Evolutionary conservation across 805 yeast species (phyloP), one percentile per base, ranked within the genome.

Genomic region (Sugiyamaella smithiae): DNA sequence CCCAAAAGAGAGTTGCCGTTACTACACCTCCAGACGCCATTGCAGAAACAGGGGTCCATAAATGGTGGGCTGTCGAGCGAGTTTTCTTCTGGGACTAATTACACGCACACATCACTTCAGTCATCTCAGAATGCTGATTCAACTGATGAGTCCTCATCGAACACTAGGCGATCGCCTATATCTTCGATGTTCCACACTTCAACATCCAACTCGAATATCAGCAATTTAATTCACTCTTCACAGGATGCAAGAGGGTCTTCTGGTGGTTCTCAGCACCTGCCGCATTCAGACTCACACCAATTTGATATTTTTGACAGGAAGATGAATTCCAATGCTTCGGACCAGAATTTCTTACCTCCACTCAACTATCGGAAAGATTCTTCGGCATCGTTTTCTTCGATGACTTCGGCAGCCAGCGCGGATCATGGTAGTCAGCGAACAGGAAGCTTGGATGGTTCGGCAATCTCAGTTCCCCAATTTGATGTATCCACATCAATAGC

Each of bases 391-490:
- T 14, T 17, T 6, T 12, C 43, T n/a, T 40, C 43, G 12, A 14
- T 25, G 17, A 24, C 29, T n/a, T 40, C 43, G 14, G 20, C 9
- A 14, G 16, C 4, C 22, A 35, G 38, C 7, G 8, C 4, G 16
- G 38, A 35, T 19, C 38, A 19, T 19, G n/a, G 24, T 6, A 40
- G 33, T 26, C 32, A 40, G 9, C 17, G 43, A 23, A 23, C 25
- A 33, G 12, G 20, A 6, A n/a, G 36, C 32, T 12, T 45, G 14
- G 42, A 17, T 33, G 26, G 24, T 2, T 17, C 42, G 7, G 19
- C 14, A 8, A 25, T 33, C 28, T 9, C 40, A 5, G 45, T 47
- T 16, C 58, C 58, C 11, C 58, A 55, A 50, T 55, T 55, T 45
- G 43, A 43, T 11, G 17, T 49, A 9, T 36, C 47, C 22, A 41